These are phyloP conservation scores for Komagataella mondaviorum DNA, from an alignment of 805 yeast genomes.

Conservation along the genomic window DNA sequence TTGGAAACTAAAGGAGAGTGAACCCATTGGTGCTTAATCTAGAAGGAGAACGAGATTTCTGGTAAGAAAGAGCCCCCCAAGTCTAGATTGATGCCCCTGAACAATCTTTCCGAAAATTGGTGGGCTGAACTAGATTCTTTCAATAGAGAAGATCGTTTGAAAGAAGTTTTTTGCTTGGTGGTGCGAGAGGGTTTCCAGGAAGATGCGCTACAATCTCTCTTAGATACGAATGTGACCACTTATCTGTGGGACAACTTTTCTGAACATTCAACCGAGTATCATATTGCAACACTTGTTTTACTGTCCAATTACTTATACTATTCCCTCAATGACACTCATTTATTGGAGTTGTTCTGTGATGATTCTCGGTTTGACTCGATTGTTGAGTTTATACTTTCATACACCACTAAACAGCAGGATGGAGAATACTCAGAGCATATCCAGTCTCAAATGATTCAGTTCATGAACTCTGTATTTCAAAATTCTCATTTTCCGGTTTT, in stretches of 20 bases:
- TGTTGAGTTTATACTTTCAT: background rate
- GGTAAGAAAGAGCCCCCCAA: background rate
- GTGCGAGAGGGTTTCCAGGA: background rate
- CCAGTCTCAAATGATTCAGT: constrained; percentile 8
- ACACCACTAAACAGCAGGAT: background rate
- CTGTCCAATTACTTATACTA: background rate
- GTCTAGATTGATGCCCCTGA: background rate
- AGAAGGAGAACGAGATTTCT: background rate
- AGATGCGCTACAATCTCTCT: background rate
- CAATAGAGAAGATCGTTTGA: background rate
- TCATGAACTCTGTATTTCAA: constrained; percentile 11
- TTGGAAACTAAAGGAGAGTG: background rate
- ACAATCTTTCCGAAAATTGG: background rate
- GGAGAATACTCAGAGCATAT: constrained; percentile 1
- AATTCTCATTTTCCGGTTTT: constrained; percentile 10
- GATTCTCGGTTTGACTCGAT: background rate
- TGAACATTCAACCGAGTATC: background rate
- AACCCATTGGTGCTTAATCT: background rate
- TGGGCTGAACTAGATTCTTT: background rate
- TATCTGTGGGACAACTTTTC: background rate
- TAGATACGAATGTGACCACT: background rate
- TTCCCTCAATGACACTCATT: background rate
- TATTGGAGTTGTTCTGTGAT: background rate
- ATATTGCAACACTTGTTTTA: background rate
- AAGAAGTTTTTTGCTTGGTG: background rate